Base-by-base conservation (phyloP, 2,329 filamentous ascomycete genomes). In the Macroventuria anomochaeta region DNA sequence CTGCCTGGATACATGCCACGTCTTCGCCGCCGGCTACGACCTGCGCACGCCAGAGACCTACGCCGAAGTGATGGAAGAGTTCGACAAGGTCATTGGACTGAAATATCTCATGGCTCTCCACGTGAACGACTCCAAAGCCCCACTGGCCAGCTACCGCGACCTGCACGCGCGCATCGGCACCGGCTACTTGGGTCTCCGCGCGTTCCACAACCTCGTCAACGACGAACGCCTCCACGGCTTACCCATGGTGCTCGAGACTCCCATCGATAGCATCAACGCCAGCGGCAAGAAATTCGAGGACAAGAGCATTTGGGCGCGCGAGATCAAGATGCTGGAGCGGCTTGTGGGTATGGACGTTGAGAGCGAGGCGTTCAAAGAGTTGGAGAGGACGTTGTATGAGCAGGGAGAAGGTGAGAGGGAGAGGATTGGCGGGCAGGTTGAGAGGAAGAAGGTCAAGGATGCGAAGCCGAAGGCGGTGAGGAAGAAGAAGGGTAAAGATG, bases 101-200 rank as follows among this genome's bases (percentile, higher is more conserved):
- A 77, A 85, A 46, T 96, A 96, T 65, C 83, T 99, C 7, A 87
- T 86, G 56, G 95, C 95, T 0, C 80, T 97, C 50, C 95, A 99
- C 74, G 65, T 99, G 34, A 99, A 99, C 74, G 95, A 99, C 76
- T 96, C 90, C 77, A 99, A 97, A 76, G 91, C 93, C 0, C 93
- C 95, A 0, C 80, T 96, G 25, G 81, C 77, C 34, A 95, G 91
- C 29, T 85, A 91, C 61, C 86, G 93, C 33, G 95, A 99, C 72
- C 78, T 97, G 2, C 95, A 99, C 75, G 92, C 93, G 61, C 97
- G 97, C 71, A 97, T 99, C 59, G 95, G 95, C 21, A 96, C 92
- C 0, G 95, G 95, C 1, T 99, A 96, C 70, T 82, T 99, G 0
- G 95, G 95, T 0, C 82, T 99, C 13, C 85, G 90, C 18, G 90